These are phyloP conservation scores for Balakata baccata DNA, from an alignment of 345 rosid species.

Conservation along the genomic window DNA sequence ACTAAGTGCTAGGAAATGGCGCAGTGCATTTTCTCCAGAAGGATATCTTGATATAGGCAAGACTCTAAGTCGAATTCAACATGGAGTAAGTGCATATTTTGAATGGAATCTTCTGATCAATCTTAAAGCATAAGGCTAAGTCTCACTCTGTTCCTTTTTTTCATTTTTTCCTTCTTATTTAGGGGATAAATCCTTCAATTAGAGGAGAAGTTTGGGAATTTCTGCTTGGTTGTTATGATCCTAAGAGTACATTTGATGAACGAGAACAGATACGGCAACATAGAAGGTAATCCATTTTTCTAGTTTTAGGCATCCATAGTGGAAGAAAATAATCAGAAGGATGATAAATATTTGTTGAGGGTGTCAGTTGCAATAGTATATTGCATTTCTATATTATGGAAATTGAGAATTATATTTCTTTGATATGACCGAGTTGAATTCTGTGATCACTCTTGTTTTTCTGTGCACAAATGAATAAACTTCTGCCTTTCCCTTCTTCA, in stretches of 20 bases:
- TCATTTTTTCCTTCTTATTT: not conserved
- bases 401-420: not conserved
- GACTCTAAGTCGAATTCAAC: slow-evolving; percentile 74
- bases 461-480: not conserved
- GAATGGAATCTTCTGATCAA: not conserved
- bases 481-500: not conserved
- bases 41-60: slow-evolving; percentile 79
- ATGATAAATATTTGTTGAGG: not conserved
- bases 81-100: slow-evolving; percentile 54
- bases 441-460: not conserved
- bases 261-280: slow-evolving; percentile 67
- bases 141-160: no score
- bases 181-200: slow-evolving; percentile 97
- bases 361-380: not conserved
- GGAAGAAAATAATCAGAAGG: not conserved
- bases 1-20: slow-evolving; percentile 97
- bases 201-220: slow-evolving; percentile 99
- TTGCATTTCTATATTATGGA: not conserved
- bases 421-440: not conserved
- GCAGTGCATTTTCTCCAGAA: slow-evolving; percentile 71
- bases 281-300: slow-evolving; percentile 58
- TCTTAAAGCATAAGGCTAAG: slow-evolving; percentile 1
- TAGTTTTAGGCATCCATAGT: not conserved
- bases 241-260: slow-evolving; percentile 83
- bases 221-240: slow-evolving; percentile 88